These are phyloP conservation scores for Metarhizium humberi DNA, from an alignment of 2,329 filamentous ascomycete genomes.

Conservation along the genomic window DNA sequence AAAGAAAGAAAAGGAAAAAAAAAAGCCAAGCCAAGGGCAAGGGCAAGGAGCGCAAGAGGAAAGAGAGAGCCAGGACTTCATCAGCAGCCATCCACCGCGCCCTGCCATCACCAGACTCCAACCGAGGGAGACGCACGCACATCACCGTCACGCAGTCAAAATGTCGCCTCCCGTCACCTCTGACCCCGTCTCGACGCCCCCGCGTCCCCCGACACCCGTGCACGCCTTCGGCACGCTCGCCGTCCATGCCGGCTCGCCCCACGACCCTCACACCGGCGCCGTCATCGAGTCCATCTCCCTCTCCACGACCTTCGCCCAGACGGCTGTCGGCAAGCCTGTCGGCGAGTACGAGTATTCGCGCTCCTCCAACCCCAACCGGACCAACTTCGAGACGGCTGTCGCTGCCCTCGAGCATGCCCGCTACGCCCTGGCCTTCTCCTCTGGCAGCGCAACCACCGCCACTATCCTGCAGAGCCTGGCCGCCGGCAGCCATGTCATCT, in stretches of 20 bases:
- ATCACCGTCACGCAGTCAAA: not conserved
- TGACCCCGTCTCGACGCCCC: conserved; percentile 61
- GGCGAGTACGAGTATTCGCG: conserved; percentile 90
- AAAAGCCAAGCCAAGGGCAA: not conserved
- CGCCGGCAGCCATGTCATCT: conserved; percentile 85
- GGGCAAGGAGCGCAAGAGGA: not conserved
- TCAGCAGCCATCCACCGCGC: not conserved
- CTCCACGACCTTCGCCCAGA: conserved; percentile 94
- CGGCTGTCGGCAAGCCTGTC: conserved; percentile 74
- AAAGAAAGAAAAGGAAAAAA: not conserved
- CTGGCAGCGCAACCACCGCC: conserved; percentile 87
- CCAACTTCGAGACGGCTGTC: conserved; percentile 87
- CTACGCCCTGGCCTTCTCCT: conserved; percentile 89
- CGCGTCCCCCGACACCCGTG: conserved; percentile 59
- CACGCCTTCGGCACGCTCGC: conserved; percentile 87
- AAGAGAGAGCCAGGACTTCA: not conserved
- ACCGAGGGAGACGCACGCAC: not conserved
- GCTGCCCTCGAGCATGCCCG: conserved; percentile 88
- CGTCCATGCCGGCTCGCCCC: conserved; percentile 85
- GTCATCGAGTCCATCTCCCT: conserved; percentile 96
- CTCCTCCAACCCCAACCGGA: conserved; percentile 87
- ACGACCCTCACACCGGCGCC: conserved; percentile 85
- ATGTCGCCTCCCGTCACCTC: conserved; percentile 23
- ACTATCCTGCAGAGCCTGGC: conserved; percentile 89
- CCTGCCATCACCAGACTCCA: not conserved